These are phyloP conservation scores for Scheffersomyces illinoinensis DNA, from an alignment of 1,139 yeast genomes.

Conservation along the genomic window DNA sequence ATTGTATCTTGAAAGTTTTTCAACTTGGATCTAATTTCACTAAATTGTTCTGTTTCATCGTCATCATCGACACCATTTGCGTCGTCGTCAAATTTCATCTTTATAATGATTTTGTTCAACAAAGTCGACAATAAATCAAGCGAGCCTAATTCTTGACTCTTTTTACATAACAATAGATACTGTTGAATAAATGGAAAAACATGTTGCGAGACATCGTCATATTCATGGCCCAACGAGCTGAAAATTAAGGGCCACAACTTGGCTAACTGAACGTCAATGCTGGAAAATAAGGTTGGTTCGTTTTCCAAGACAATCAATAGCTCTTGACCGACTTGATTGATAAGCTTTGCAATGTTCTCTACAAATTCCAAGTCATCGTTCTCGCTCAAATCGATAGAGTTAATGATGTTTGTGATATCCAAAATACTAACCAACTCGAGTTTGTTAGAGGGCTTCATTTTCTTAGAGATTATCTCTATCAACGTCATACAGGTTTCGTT, in stretches of 20 bases:
- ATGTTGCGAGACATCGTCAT: slow-evolving; percentile 84
- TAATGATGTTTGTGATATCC: slow-evolving; percentile 60
- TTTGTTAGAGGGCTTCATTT: slow-evolving; percentile 89
- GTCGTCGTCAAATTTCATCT: slow-evolving; percentile 77
- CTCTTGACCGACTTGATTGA: slow-evolving; percentile 77
- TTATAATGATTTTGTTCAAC: slow-evolving; percentile 68
- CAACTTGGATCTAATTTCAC: slow-evolving; percentile 71
- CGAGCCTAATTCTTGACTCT: slow-evolving; percentile 37
- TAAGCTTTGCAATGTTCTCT: slow-evolving; percentile 74
- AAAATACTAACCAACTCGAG: slow-evolving; percentile 71
- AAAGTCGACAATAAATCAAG: slow-evolving; percentile 60
- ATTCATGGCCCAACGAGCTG: slow-evolving; percentile 73
- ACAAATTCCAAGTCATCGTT: slow-evolving; percentile 63
- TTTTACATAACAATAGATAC: slow-evolving; percentile 70
- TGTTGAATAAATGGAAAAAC: slow-evolving; percentile 80
- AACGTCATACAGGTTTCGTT: slow-evolving; percentile 71
- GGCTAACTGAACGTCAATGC: slow-evolving; percentile 29
- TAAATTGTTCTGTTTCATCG: slow-evolving; percentile 71
- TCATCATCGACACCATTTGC: slow-evolving; percentile 70
- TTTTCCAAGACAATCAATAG: slow-evolving; percentile 63
- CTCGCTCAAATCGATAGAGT: slow-evolving; percentile 30
- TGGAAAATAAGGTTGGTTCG: slow-evolving; percentile 48
- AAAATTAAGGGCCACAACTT: slow-evolving; percentile 72
- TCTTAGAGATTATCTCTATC: slow-evolving; percentile 80
- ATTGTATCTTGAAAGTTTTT: slow-evolving; percentile 83